Percentiles rank a stretch among this genome's conserved stretches.
phyloP scores from a whole-genome alignment of 495 filamentous ascomycete genomes.

The Hyaloscypha bicolor region DNA sequence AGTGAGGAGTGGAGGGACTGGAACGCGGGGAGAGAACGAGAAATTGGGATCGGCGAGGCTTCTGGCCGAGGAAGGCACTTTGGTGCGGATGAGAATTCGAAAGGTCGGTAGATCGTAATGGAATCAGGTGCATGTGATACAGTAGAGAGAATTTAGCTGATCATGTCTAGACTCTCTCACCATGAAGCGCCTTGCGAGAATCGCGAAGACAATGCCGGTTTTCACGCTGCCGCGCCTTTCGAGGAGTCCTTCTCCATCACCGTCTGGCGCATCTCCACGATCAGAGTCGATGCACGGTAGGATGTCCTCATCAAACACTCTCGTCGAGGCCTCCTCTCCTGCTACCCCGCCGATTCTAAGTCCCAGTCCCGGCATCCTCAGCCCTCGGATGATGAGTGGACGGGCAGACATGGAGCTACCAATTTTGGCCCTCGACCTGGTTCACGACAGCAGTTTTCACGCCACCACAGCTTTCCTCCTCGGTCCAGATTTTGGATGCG shows the following conservation, averaged over 20 bases:
- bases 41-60: background rate
- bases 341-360: background rate
- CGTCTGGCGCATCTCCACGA: background rate
- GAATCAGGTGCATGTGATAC: background rate
- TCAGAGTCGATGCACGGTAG: background rate
- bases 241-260: background rate
- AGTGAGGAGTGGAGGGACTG: background rate
- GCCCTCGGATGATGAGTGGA: background rate
- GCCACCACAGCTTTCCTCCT: slow-evolving; percentile 14
- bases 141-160: background rate
- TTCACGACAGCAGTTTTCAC: slow-evolving; percentile 7
- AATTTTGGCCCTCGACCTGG: background rate
- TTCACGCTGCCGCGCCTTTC: background rate
- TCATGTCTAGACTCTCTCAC: background rate
- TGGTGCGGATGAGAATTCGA: background rate
- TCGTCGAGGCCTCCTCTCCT: background rate
- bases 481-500: slow-evolving; percentile 14
- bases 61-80: background rate
- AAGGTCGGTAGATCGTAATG: background rate
- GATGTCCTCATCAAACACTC: background rate
- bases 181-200: background rate
- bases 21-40: background rate
- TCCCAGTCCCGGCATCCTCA: background rate
- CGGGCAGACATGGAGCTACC: background rate
- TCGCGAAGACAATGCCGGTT: background rate